Evolutionary conservation across 2,329 filamentous ascomycete species (phyloP), one percentile per base, ranked within the genome.

Genomic region (Chaetomiaceae sp.): DNA sequence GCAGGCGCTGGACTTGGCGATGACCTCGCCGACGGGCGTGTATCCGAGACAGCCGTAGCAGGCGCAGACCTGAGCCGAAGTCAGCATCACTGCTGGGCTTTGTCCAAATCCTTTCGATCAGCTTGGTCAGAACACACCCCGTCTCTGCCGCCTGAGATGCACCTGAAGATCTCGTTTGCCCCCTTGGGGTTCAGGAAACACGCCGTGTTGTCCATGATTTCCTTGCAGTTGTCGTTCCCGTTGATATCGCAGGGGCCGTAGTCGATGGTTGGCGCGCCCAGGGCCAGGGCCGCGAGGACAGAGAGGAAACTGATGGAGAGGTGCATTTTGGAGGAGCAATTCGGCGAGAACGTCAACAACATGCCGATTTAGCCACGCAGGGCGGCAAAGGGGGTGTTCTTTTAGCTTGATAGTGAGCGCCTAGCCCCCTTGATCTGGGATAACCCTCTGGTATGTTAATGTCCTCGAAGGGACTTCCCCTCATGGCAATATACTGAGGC

Each of bases 121-220:
- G 5, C 7, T 11, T 25, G 31, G 20, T n/a, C n/a, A 12, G 2
- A n/a, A 17, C 44, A 37, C 50, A 60, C 58, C 2, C 55, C 56
- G 3, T 51, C 49, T n/a, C 45, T 33, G 6, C 58, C 56, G 0
- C 58, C 56, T 4, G 53, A n/a, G 1, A 60, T 58, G 19, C 58
- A 60, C 15, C 34, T 42, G 29, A 60, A 58, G 11, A 60, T 54
- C 27, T 55, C 42, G 12, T 60, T 42, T 3, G 53, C 48, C 23
- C 51, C 54, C 7, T 19, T 44, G 7, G 58, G 56, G 7, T 60
- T 53, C 6, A 60, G 14, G 8, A 60, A 60, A 6, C 58, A 60
- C 17, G 55, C 58, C 6, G 58, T 60, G 42, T 58, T 60, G 31
- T 60, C 58, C 58, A 60, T 60, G 23, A 60, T 58, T 20, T 60